These are phyloP conservation scores for Rhizophagus clarus DNA, from an alignment of 192 early-diverging fungal genomes.

Conservation along the genomic window DNA sequence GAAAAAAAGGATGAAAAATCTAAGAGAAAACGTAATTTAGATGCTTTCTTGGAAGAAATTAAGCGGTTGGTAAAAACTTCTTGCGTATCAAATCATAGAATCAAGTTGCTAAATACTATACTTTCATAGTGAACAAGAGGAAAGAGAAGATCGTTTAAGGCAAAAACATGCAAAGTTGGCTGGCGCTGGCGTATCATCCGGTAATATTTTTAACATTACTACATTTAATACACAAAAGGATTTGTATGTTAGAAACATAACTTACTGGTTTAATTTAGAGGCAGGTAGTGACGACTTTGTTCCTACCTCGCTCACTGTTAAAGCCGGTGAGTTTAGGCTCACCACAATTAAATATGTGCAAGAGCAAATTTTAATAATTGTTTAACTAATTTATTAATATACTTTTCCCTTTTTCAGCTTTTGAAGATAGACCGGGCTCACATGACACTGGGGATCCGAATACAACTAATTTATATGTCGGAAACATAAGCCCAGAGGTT, in stretches of 20 bases:
- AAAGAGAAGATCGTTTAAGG: conserved; percentile 52
- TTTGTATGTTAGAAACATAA: background rate
- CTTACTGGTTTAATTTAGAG: conserved; percentile 11
- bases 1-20: conserved; percentile 47
- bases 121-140: conserved; percentile 61
- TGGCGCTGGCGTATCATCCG: conserved; percentile 29
- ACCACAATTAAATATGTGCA: background rate
- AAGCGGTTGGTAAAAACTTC: conserved; percentile 51
- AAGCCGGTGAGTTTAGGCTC: conserved; percentile 25
- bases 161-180: conserved; percentile 43
- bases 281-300: conserved; percentile 17
- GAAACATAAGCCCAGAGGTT: conserved; percentile 71
- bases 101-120: background rate
- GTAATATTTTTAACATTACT: conserved; percentile 20
- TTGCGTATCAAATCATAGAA: background rate
- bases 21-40: conserved; percentile 77
- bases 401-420: conserved; percentile 24
- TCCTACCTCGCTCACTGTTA: conserved; percentile 26
- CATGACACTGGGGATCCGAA: conserved; percentile 72
- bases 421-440: conserved; percentile 52
- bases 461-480: conserved; percentile 86
- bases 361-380: background rate
- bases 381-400: background rate
- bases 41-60: conserved; percentile 82
- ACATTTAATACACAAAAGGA: background rate